These are phyloP conservation scores for Cladosporium sp. DNA, from an alignment of 2,329 filamentous ascomycete genomes.

Conservation along the genomic window DNA sequence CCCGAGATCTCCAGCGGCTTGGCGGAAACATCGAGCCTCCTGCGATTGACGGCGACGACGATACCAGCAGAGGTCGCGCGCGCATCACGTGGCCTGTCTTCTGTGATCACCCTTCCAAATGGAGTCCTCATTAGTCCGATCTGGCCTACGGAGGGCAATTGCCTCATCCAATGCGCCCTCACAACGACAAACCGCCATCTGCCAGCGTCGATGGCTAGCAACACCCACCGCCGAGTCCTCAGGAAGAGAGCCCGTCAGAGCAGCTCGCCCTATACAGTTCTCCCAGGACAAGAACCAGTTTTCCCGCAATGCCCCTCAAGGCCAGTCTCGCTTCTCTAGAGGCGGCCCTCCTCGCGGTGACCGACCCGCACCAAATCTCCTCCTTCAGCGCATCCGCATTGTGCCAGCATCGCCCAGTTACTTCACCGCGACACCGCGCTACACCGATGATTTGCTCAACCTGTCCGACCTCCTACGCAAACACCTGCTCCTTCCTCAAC, in stretches of 20 bases:
- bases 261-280: slow-evolving; percentile 37
- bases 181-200: slow-evolving; percentile 28
- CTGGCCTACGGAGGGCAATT: slow-evolving; percentile 36
- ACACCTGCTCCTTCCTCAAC: slow-evolving; percentile 71
- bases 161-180: slow-evolving; percentile 29
- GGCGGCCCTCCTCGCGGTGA: slow-evolving; percentile 1
- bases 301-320: slow-evolving; percentile 10
- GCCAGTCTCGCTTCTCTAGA: slow-evolving; percentile 3
- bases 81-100: slow-evolving; percentile 12
- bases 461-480: slow-evolving; percentile 72
- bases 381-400: slow-evolving; percentile 60
- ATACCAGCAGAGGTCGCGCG: background rate
- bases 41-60: slow-evolving; percentile 9
- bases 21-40: slow-evolving; percentile 15
- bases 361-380: slow-evolving; percentile 5
- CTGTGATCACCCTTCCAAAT: slow-evolving; percentile 25
- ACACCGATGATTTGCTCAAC: slow-evolving; percentile 79
- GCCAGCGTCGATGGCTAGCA: slow-evolving; percentile 33
- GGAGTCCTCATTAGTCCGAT: slow-evolving; percentile 35
- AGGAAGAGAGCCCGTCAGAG: slow-evolving; percentile 29
- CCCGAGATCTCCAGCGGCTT: background rate
- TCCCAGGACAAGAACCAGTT: slow-evolving; percentile 31
- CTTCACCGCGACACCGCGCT: slow-evolving; percentile 81
- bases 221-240: slow-evolving; percentile 27
- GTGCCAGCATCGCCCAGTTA: slow-evolving; percentile 89